A percentile compares a stretch with the other conserved stretches of the same genome.
Evolutionary conservation across 768 basidiomycete species (phyloP).

Genomic region (Agaricus sinodeliciosus): DNA sequence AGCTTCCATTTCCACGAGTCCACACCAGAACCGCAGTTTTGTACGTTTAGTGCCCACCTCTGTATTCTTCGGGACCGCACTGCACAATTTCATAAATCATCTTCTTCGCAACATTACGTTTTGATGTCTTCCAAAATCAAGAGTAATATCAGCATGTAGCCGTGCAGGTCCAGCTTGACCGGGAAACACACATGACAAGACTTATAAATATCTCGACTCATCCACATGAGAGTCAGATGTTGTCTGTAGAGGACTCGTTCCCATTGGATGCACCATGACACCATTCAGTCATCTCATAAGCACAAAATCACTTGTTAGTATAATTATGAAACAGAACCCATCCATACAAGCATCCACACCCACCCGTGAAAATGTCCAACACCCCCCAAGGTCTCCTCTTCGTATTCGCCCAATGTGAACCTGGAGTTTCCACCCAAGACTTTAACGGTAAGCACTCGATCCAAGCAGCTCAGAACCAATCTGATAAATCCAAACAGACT

Average conservation of each 20-base stretch:
- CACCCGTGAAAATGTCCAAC: neutral
- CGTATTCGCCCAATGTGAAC: conserved; percentile 22
- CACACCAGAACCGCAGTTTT: no score
- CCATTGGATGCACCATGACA: neutral
- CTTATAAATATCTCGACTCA: no score
- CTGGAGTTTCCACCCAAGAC: conserved; percentile 18
- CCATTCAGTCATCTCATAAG: no score
- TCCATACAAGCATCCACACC: neutral
- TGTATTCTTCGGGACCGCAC: no score
- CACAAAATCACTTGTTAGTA: no score
- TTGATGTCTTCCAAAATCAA: neutral
- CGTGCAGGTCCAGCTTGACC: neutral
- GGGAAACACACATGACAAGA: no score
- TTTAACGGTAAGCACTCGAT: conserved; percentile 20
- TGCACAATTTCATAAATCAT: no score
- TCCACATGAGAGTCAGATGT: no score
- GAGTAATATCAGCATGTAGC: neutral
- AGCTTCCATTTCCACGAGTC: no score
- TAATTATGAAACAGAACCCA: neutral
- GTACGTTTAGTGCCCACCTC: no score
- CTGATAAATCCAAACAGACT: conserved; percentile 17
- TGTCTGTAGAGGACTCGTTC: neutral
- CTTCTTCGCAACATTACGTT: no score
- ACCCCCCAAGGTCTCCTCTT: conserved; percentile 17
- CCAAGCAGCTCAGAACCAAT: neutral